Conservation (phyloP, 2,329 filamentous ascomycete genomes). For the Ramichloridium luteum region DNA sequence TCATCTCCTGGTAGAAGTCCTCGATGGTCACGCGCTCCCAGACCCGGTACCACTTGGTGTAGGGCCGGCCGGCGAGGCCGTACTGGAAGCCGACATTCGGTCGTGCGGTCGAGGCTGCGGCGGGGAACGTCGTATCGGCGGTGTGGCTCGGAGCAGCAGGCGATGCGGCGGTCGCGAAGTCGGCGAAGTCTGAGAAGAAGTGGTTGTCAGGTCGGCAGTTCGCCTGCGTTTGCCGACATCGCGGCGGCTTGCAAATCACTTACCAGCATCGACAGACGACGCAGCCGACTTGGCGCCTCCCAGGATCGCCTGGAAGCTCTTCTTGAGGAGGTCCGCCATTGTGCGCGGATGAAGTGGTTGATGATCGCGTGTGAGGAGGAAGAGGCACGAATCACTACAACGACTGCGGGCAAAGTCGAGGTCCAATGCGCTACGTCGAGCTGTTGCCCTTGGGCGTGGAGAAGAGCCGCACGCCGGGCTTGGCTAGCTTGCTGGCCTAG, state of each 20-base stretch:
- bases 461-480: too few relatives aligned
- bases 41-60: constrained; percentile 92
- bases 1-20: constrained; percentile 80
- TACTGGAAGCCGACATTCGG: constrained; percentile 21
- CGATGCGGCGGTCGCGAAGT: constrained; percentile 71
- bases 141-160: constrained; percentile 43
- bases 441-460: too few relatives aligned
- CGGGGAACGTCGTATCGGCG: constrained; percentile 36
- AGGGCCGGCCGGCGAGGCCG: constrained; percentile 45
- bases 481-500: too few relatives aligned
- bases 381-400: too few relatives aligned
- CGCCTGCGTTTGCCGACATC: constrained; percentile 1
- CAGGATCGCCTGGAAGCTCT: constrained; percentile 58
- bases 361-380: too few relatives aligned
- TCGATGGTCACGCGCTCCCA: constrained; percentile 75
- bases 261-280: constrained; percentile 51
- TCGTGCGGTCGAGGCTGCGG: constrained; percentile 27
- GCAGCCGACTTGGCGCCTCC: constrained; percentile 50
- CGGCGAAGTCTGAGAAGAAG: constrained; percentile 64
- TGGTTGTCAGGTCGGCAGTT: constrained; percentile 7
- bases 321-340: constrained; percentile 46
- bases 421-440: too few relatives aligned
- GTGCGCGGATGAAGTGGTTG: too few relatives aligned
- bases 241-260: constrained; percentile 22
- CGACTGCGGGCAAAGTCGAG: too few relatives aligned